phyloP scores from a whole-genome alignment of 129 eudicot genomes.

The Centrapalus pauciflorus region DNA sequence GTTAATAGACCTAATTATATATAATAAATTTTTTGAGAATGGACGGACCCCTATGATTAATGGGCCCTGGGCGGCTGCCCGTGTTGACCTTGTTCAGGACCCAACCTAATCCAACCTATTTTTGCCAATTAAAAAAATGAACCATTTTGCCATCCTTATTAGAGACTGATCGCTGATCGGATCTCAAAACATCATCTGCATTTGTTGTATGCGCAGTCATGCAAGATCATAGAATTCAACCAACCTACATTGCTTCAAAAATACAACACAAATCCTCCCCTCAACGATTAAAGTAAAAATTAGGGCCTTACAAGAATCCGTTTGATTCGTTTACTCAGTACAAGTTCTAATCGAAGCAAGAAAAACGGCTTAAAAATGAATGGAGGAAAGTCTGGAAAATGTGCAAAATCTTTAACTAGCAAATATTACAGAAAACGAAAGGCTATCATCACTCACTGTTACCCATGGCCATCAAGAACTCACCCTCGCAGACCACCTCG shows the following conservation, averaged over 20 bases:
- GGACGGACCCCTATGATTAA: no score
- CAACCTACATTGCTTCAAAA: background rate
- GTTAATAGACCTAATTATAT: no score
- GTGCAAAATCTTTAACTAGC: constrained; percentile 20
- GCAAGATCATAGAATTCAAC: no score
- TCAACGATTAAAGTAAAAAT: background rate
- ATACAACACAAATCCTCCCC: background rate
- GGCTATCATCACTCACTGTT: constrained; percentile 30
- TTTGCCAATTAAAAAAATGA: no score
- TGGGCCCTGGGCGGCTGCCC: no score
- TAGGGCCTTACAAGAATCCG: constrained; percentile 9
- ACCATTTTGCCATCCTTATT: no score
- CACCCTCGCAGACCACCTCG: constrained; percentile 93
- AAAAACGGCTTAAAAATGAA: constrained; percentile 16
- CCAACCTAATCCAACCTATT: no score
- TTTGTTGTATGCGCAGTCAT: no score
- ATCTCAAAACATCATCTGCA: no score
- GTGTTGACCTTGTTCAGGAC: no score
- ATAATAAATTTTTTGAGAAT: no score
- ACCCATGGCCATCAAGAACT: constrained; percentile 97
- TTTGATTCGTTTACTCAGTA: constrained; percentile 15
- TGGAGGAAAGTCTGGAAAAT: constrained; percentile 3
- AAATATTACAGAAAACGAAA: background rate
- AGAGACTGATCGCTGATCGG: no score
- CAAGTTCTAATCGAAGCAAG: background rate